Evolutionary conservation across 2,329 filamentous ascomycete genomes (phyloP), one percentile per base, ranked within the genome.

Genomic region (Scolecobasidium constrictum): DNA sequence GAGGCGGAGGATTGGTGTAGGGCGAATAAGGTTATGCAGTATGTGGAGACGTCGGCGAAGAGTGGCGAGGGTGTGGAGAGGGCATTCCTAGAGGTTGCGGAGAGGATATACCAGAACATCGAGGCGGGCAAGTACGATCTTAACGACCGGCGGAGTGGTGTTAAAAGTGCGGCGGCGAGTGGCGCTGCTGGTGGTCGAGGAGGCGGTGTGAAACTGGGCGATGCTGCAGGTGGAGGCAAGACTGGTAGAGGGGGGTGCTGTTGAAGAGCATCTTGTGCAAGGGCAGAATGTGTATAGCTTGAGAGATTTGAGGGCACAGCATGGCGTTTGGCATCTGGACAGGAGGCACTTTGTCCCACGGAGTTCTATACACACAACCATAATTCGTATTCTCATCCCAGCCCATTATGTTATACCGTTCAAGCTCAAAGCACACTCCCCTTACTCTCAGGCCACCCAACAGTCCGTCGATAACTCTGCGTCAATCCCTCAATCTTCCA

Each of bases 21-120:
- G 47, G 67, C 72, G 51, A 95, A 96, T 62, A 84, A 84, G 46
- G 81, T 96, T 19, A 77, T 94, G 57, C 79, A 88, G 58, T 96
- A 96, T 59, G 86, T 96, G 48, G 92, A 98, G 68, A 98, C 92
- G 31, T 88, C 82, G 51, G 92, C 92, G 39, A 98, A 96, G 71
- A 93, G 82, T 48, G 92, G 92, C 41, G 86, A 94, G 58, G 86
- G 86, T 40, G 92, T 98, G 26, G 92, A 98, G 62, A 76, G 80
- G 52, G 92, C 92, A 2, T 98, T 98, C 56, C 74, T 94, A 57
- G 80, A 92, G 56, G 88, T 96, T 12, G 87, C 92, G 16, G 87
- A 95, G 68, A 74, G 88, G 61, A 96, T 98, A 67, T 94, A 93
- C 59, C 80, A 90, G 60, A 96, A 96, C 56, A 95, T 98, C 48